Conservation (phyloP, 768 basidiomycete species). For the Crepidotus variabilis region DNA sequence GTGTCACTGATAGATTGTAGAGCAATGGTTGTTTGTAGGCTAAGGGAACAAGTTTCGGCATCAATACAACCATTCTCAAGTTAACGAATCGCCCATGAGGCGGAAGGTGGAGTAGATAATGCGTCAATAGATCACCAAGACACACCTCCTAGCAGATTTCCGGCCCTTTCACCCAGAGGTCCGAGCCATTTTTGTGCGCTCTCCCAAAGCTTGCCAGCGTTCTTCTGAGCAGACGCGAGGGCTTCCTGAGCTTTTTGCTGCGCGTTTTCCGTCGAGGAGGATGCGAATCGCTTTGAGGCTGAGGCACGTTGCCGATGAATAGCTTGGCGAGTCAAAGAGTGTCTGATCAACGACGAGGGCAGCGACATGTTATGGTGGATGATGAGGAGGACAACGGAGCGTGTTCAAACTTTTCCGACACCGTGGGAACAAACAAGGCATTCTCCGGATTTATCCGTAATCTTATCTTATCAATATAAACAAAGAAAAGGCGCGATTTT, state of each 20-base stretch:
- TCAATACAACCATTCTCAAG: not conserved
- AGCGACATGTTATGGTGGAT: slow-evolving; percentile 1
- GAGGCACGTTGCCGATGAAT: slow-evolving; percentile 18
- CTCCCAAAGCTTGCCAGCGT: slow-evolving; percentile 49
- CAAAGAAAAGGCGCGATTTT: not conserved
- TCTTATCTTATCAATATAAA: not conserved
- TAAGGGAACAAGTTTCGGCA: slow-evolving; percentile 9
- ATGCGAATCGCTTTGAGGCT: slow-evolving; percentile 36
- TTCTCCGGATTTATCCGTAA: slow-evolving; percentile 4
- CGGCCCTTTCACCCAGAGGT: slow-evolving; percentile 49
- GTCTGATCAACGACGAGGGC: slow-evolving; percentile 23
- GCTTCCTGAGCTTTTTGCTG: slow-evolving; percentile 74
- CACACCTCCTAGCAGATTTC: slow-evolving; percentile 49
- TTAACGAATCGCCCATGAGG: not conserved
- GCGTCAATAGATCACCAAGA: not conserved
- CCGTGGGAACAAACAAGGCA: slow-evolving; percentile 4
- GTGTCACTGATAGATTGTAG: slow-evolving; percentile 76
- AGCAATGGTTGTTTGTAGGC: slow-evolving; percentile 75
- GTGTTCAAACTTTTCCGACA: not conserved
- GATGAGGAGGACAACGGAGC: not conserved
- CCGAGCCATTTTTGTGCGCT: slow-evolving; percentile 42
- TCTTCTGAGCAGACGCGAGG: slow-evolving; percentile 54
- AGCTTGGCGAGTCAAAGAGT: slow-evolving; percentile 25
- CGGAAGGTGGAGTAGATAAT: slow-evolving; percentile 1
- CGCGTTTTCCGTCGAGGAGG: slow-evolving; percentile 41